Percentiles rank a stretch among this genome's conserved stretches.
Conservation (phyloP, 371 early-diverging fungal genomes). For the Zancudomyces culisetae region DNA sequence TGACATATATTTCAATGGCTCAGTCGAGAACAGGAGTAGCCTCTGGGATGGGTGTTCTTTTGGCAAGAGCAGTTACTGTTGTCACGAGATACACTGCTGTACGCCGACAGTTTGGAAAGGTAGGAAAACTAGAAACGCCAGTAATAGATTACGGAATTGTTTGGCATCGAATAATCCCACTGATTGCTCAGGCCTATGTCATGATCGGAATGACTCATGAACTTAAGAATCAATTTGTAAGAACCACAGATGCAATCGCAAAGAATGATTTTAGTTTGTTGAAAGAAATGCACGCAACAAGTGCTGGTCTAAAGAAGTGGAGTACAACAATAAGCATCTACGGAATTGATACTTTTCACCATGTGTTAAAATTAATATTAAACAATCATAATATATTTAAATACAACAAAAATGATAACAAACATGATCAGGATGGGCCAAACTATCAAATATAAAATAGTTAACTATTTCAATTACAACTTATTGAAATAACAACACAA, state of each 20-base stretch:
- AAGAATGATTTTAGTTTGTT: conserved; percentile 24
- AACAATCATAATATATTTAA: too few relatives aligned
- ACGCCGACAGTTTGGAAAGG: conserved; percentile 33
- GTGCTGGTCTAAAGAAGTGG: conserved; percentile 64
- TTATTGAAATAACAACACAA: too few relatives aligned
- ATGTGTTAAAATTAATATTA: too few relatives aligned
- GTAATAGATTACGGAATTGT: conserved; percentile 58
- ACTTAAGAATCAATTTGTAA: conserved; percentile 37
- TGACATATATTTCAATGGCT: conserved; percentile 63
- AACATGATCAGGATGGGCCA: too few relatives aligned
- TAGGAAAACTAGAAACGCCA: conserved; percentile 29
- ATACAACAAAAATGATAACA: too few relatives aligned
- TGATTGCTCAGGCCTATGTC: conserved; percentile 48
- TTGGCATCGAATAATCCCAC: conserved; percentile 49
- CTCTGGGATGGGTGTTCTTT: conserved; percentile 16
- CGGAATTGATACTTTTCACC: conserved; percentile 46
- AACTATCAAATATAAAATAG: too few relatives aligned
- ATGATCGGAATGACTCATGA: conserved; percentile 42
- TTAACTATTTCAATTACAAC: too few relatives aligned
- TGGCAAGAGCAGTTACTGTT: conserved; percentile 43
- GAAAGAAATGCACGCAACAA: conserved; percentile 67
- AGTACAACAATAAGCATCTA: conserved; percentile 49
- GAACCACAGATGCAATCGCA: conserved; percentile 32
- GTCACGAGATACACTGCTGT: conserved; percentile 46
- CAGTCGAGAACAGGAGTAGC: conserved; percentile 45